Evolutionary conservation across 1,284 basidiomycete species (phyloP), one percentile per base, ranked within the genome.

Genomic region (Sanghuangporus baumii): DNA sequence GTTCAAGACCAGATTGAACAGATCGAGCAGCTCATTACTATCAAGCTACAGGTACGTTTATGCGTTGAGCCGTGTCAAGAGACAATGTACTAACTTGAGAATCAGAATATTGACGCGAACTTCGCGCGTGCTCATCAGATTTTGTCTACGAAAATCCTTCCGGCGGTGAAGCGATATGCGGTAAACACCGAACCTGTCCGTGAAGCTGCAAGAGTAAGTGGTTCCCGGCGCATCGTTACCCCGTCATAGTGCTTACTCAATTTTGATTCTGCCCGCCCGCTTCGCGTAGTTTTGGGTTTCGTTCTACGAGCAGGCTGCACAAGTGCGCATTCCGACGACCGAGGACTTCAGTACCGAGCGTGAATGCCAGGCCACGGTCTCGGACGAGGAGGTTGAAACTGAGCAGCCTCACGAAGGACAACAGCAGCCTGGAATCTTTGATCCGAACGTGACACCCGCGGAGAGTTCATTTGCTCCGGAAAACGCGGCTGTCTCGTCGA

Each of bases 11-110:
- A 95, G 79, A 89, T 95, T 62, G 94, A 97, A 72, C 93, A 96
- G 75, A 93, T 97, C 65, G 95, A 98, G 75, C 95, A 96, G 73
- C 81, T 96, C 69, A 97, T 97, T 69, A 97, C 95, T 1, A 81
- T 96, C 56, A 90, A 89, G 70, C 76, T 93, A 34, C 89, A 92
- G 83, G 90, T 89, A 61, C 60, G 73, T 68, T 3, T 54, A 51
- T 6, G 57, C 16, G 9, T 11, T 6, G 23, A 0, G 37, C 18
- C 26, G 5, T 56, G 1, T 56, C 9, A 16, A 16, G 20, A 8
- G 14, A 16, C 48, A 6, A 43, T 23, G 31, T 26, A 31, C 31
- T 60, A 20, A 18, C 37, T n/a, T 47, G 8, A 50, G 47, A 58
- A 64, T 40, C 77, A 97, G 86, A 92, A 96, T 71, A 91, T 96